Percentiles rank a stretch among this genome's conserved stretches.
Conservation (phyloP, 352 stramenopile genomes). For the Aphanomyces cochlioides region DNA sequence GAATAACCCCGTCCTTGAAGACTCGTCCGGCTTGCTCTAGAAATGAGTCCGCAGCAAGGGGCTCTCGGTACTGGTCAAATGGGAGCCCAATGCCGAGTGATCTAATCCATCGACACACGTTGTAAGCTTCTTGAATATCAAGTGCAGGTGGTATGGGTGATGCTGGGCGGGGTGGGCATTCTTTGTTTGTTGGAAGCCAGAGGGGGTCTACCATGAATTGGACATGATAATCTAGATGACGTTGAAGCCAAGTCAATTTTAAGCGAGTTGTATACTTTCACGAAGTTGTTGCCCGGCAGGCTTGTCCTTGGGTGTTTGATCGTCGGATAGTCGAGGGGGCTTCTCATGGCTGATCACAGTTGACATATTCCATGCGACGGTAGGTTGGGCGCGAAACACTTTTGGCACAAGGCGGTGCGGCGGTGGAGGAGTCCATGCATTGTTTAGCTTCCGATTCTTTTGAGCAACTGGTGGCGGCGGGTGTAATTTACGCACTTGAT, state of each 20-base stretch:
- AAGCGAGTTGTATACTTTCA: neutral
- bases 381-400: neutral
- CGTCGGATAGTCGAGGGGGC: neutral
- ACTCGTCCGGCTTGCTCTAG: slow-evolving; percentile 7
- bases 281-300: neutral
- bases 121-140: slow-evolving; percentile 43
- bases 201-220: slow-evolving; percentile 15
- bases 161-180: neutral
- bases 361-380: slow-evolving; percentile 1
- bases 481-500: neutral
- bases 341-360: slow-evolving; percentile 6
- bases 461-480: neutral
- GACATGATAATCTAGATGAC: neutral
- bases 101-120: slow-evolving; percentile 31
- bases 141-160: neutral
- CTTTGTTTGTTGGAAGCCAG: neutral
- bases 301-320: neutral
- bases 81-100: slow-evolving; percentile 29
- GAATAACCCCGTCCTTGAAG: slow-evolving; percentile 40
- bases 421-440: neutral
- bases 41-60: neutral
- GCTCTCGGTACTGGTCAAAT: neutral
- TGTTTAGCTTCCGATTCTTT: slow-evolving; percentile 1
- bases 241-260: neutral
- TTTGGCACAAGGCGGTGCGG: slow-evolving; percentile 1